Base-by-base conservation (phyloP, 495 filamentous ascomycete species). In the Parathielavia hyrcaniae region DNA sequence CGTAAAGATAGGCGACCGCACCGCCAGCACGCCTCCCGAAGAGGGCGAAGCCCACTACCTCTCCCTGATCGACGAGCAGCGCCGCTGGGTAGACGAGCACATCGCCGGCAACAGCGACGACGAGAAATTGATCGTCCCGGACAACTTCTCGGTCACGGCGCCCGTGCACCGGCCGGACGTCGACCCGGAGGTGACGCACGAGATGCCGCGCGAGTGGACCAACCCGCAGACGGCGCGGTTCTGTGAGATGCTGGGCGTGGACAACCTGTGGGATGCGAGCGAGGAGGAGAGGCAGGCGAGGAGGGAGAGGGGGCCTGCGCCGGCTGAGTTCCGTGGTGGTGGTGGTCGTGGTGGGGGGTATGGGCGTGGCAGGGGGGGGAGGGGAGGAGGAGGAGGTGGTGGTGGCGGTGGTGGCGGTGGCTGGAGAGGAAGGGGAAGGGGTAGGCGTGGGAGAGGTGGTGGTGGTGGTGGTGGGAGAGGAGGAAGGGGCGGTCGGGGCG, bases 211-310 rank as follows among this genome's bases (percentile, higher is more conserved):
- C 0, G 90, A 95, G 71, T 95, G 90, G 67, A 87, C 76, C 13
- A 97, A 91, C 66, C 82, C 84, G 5, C 91, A 97, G 71, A 97
- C 89, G 10, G 70, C 70, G 8, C 66, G 70, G 17, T 97, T 93
- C 70, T 97, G 93, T 67, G 75, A 83, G 52, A 67, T 96, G 55
- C 47, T 96, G 1, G 83, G 82, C 4, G 88, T 97, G 39, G 74
- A 79, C 32, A 91, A 97, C 70, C 77, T 81, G 41, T 96, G 96
- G 74, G 74, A 82, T 59, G 75, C 85, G 0, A 83, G 67, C 3
- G 83, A 88, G 9, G 86, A 87, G 61, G 88, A 91, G 63, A 80
- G 81, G 54, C 68, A 71, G 34, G 75, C 71, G 57, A 78, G 85
- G 60, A 74, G 75, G 70, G 68, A 41, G 49, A 63, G 50, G 52